Conservation (phyloP, 352 stramenopile species). For the Globisporangium rhizosaccharum region DNA sequence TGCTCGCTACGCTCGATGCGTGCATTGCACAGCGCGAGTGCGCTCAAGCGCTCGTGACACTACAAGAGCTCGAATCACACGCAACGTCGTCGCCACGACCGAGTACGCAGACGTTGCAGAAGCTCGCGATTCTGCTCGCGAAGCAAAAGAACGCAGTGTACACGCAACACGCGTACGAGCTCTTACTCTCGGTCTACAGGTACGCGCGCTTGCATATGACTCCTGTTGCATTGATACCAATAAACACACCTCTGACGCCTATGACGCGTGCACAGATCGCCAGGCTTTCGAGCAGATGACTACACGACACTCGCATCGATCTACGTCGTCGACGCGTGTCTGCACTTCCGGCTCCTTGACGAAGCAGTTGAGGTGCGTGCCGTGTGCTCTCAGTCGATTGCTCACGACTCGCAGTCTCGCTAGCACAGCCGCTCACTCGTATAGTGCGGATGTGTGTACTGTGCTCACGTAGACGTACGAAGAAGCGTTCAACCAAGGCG, state of each 20-base stretch:
- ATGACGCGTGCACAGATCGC: slow-evolving; percentile 4
- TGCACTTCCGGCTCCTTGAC: slow-evolving; percentile 44
- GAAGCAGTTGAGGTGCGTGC: slow-evolving; percentile 46
- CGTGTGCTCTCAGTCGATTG: not conserved
- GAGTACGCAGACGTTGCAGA: slow-evolving; percentile 27
- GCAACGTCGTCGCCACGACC: slow-evolving; percentile 16
- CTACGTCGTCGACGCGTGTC: slow-evolving; percentile 60
- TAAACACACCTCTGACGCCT: not conserved
- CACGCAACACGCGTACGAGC: slow-evolving; percentile 27
- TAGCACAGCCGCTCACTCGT: no score
- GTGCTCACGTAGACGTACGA: slow-evolving; percentile 31
- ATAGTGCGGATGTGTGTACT: not conserved
- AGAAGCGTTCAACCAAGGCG: slow-evolving; percentile 43
- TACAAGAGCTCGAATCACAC: slow-evolving; percentile 28
- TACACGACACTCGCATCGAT: slow-evolving; percentile 63
- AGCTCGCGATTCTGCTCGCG: slow-evolving; percentile 43
- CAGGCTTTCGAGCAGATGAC: slow-evolving; percentile 41
- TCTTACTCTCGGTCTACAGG: slow-evolving; percentile 38
- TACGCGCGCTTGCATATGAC: not conserved
- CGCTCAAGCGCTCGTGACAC: slow-evolving; percentile 24
- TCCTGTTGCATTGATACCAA: not conserved
- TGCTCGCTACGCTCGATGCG: slow-evolving; percentile 27
- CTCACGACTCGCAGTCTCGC: not conserved
- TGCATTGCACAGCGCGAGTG: slow-evolving; percentile 28
- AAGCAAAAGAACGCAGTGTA: slow-evolving; percentile 27